Base-by-base conservation (phyloP, 805 yeast genomes). In the Cyberlindnera nakhonratchasimensis region DNA sequence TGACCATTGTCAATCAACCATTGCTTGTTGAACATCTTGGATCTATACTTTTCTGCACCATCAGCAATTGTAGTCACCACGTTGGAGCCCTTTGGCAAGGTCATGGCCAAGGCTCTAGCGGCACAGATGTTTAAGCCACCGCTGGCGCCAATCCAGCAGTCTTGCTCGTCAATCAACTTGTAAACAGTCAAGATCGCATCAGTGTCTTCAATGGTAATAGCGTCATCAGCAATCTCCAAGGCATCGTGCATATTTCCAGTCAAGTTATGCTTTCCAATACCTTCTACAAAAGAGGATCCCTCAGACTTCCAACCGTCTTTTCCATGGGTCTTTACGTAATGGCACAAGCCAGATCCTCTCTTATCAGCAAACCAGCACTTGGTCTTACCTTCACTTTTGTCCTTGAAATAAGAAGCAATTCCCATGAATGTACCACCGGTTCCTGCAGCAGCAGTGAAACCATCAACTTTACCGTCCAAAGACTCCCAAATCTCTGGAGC, bases 341-440 rank as follows among this genome's bases (percentile, higher is more conserved):
- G 43, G 26, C 47, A 50, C n/a, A 86, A 65, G 0, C 95, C 95
- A 6, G 86, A 78, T 0, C 95, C 95, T 49, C 80, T 90, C 1
- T 90, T 91, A 58, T 86, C 95, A 1, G 95, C 89, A 29, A 85
- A 63, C 14, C 82, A 67, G 3, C 81, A 70, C 35, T 62, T 64
- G 1, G 79, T 54, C 0, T 55, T 32, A 0, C 71, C 60, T 26
- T 65, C 52, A 21, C 63, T 51, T 50, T 74, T 79, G 18, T 46
- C 50, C 54, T 77, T 82, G 50, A 86, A 71, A 60, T 67, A 86
- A 44, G 68, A 66, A 3, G 89, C 73, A 34, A 82, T 82, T 33
- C 95, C 95, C 29, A 86, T 66, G 37, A 86, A 82, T 5, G 95
- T 86, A 47, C 95, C 95, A 36, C 85, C 95, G 0, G 95, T 86